These are phyloP conservation scores for Parastagonospora avenae DNA, from an alignment of 2,329 filamentous ascomycete genomes.

Conservation along the genomic window DNA sequence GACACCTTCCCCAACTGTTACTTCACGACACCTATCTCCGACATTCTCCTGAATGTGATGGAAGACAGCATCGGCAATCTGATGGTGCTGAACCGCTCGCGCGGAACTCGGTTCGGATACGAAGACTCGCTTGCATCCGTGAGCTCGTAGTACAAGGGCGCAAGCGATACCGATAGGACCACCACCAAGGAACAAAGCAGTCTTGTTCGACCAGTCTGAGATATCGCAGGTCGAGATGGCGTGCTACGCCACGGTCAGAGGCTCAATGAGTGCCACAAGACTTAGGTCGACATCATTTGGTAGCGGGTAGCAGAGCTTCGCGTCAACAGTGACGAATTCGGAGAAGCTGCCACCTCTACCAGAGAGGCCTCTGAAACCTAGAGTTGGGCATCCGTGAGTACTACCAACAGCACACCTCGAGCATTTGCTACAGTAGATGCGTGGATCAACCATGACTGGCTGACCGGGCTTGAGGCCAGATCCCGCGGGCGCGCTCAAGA, in stretches of 20 bases:
- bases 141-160: conserved; percentile 23
- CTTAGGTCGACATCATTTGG: conserved; percentile 29
- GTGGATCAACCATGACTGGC: conserved; percentile 36
- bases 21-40: conserved; percentile 28
- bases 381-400: conserved; percentile 28
- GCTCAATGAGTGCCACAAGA: conserved; percentile 35
- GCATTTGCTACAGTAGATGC: conserved; percentile 35
- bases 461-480: conserved; percentile 29
- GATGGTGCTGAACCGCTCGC: conserved; percentile 25
- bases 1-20: conserved; percentile 37
- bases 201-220: conserved; percentile 13
- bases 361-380: conserved; percentile 34
- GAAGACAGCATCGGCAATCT: conserved; percentile 31
- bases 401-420: conserved; percentile 15
- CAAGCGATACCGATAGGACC: conserved; percentile 35
- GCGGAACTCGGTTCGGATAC: conserved; percentile 32
- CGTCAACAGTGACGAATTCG: conserved; percentile 28
- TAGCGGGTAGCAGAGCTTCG: conserved; percentile 25
- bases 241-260: conserved; percentile 40
- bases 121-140: conserved; percentile 25
- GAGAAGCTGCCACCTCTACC: conserved; percentile 36
- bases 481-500: conserved; percentile 20
- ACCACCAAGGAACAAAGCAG: conserved; percentile 32
- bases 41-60: conserved; percentile 35
- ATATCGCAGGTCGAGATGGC: conserved; percentile 18